Evolutionary conservation across 345 rosid species (phyloP).

Genomic region (Reutealis trisperma): DNA sequence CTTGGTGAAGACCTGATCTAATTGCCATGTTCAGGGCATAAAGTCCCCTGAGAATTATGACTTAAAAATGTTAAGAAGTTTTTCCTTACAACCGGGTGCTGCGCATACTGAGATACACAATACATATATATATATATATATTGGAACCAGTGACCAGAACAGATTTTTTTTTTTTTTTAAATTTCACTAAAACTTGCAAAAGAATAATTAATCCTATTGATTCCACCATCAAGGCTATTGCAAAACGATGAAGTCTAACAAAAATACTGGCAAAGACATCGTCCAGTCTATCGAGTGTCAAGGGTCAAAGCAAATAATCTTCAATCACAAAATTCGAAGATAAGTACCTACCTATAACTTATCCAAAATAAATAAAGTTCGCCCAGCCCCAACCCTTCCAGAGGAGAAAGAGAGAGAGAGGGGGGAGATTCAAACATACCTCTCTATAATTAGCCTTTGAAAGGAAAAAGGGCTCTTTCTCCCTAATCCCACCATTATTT

Average conservation of each 20-base stretch:
- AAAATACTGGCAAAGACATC: neutral
- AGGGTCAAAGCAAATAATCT: neutral
- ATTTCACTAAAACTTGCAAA: neutral
- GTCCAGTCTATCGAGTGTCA: neutral
- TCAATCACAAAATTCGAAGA: too few relatives aligned
- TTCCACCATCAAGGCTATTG: neutral
- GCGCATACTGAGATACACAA: neutral
- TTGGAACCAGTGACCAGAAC: neutral
- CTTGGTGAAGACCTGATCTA: neutral
- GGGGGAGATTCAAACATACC: conserved; percentile 36
- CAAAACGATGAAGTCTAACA: neutral
- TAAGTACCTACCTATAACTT: too few relatives aligned
- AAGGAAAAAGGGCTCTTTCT: conserved; percentile 84
- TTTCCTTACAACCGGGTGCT: neutral
- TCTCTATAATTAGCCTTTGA: conserved; percentile 43
- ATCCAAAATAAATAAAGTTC: too few relatives aligned
- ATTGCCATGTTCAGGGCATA: neutral
- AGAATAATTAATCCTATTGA: neutral
- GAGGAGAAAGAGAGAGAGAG: too few relatives aligned
- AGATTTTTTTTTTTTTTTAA: neutral
- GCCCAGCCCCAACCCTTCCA: neutral
- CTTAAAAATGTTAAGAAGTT: neutral
- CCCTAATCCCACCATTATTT: conserved; percentile 61
- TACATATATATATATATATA: too few relatives aligned
- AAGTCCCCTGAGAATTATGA: neutral